Evolutionary conservation across 352 stramenopile species (phyloP).

Genomic region (Halophytophthora polymorphica): DNA sequence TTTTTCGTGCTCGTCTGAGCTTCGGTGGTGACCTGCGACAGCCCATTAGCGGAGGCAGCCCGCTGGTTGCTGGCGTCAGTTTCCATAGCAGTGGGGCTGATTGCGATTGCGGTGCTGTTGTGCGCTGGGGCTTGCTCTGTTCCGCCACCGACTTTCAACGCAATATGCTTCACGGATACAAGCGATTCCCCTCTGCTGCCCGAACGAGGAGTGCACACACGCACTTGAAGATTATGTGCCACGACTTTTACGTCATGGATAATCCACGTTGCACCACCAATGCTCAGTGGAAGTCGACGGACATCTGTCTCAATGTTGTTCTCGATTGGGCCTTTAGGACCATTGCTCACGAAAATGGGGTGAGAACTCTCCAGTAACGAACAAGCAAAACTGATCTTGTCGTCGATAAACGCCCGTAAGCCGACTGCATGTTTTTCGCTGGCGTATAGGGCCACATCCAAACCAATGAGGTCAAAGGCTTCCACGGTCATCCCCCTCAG

Average conservation of each 20-base stretch:
- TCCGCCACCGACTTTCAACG: constrained; percentile 45
- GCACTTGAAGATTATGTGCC: constrained; percentile 60
- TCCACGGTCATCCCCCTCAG: constrained; percentile 46
- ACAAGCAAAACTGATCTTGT: constrained; percentile 46
- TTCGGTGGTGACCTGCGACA: constrained; percentile 5
- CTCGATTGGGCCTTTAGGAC: neutral
- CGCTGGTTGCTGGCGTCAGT: constrained; percentile 9
- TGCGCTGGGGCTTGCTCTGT: constrained; percentile 24
- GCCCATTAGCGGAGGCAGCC: constrained; percentile 4
- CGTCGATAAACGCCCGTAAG: constrained; percentile 66
- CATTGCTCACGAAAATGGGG: constrained; percentile 16
- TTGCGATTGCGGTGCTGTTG: constrained; percentile 26
- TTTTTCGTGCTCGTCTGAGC: constrained; percentile 38
- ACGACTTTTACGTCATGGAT: constrained; percentile 43
- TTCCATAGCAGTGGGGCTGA: constrained; percentile 18
- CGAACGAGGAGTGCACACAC: constrained; percentile 56
- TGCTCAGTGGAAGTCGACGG: constrained; percentile 22
- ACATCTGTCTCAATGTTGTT: constrained; percentile 7
- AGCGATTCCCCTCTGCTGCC: constrained; percentile 66
- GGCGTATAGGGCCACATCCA: constrained; percentile 71
- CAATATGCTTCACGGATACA: constrained; percentile 52
- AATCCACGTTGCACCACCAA: constrained; percentile 29
- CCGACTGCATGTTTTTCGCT: constrained; percentile 65
- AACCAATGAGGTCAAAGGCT: constrained; percentile 53
- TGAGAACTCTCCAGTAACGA: constrained; percentile 32